phyloP scores from a whole-genome alignment of 2,329 filamentous ascomycete species.

The Colletotrichum sojae region DNA sequence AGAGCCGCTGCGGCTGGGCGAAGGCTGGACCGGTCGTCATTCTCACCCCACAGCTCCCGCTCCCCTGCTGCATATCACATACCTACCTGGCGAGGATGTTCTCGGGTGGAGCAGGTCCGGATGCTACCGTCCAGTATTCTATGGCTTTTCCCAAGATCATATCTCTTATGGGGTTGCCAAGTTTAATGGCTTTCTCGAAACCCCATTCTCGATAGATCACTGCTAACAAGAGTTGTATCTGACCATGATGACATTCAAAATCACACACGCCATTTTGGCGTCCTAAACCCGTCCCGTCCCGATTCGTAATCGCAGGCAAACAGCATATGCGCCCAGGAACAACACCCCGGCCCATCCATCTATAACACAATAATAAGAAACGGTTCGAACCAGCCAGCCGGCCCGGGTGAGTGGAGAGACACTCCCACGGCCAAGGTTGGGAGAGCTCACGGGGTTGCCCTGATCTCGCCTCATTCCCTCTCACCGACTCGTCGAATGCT shows the following conservation, averaged over 20 bases:
- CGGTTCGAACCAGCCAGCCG: neutral
- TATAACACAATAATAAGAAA: neutral
- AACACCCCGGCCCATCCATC: neutral
- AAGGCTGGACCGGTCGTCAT: conserved; percentile 27
- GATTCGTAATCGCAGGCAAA: neutral
- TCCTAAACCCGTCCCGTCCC: neutral
- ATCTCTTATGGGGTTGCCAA: neutral
- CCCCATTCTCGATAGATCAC: no score
- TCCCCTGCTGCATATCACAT: neutral
- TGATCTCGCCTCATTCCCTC: conserved; percentile 17
- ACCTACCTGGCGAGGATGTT: neutral
- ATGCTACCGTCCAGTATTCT: neutral
- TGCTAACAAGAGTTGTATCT: neutral
- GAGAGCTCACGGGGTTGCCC: neutral
- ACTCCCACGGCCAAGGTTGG: conserved; percentile 5
- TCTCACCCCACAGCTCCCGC: conserved; percentile 27
- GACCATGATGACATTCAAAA: neutral
- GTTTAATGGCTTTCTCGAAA: no score
- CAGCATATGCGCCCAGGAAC: neutral
- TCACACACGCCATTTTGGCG: neutral
- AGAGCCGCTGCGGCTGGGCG: neutral
- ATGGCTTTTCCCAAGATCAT: neutral
- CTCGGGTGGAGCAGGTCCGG: conserved; percentile 1
- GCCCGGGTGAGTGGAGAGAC: conserved; percentile 13
- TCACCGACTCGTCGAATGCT: conserved; percentile 14